Evolutionary conservation across 306 rosid genomes (phyloP), one percentile per base, ranked within the genome.

Genomic region (Castanopsis chinensis): DNA sequence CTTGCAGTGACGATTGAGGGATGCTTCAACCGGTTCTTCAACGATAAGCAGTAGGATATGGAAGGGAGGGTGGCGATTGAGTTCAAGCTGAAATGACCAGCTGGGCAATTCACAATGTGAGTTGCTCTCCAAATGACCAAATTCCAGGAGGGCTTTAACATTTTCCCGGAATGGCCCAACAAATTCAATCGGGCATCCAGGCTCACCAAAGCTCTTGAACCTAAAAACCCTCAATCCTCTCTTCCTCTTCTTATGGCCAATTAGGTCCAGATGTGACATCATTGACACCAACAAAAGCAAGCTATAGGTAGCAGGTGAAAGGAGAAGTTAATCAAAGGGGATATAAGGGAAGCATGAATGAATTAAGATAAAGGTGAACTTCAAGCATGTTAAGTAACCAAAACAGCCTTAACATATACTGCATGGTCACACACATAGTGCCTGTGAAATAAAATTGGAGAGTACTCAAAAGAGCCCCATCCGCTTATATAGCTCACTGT

Each of bases 21-120:
- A 80, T 2, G 89, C 74, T 64, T 88, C 94, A 5, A 78, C 69
- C 2, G 90, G 80, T 75, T 94, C 97, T 87, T 90, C 97, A 35
- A 92, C 60, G 1, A 92, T 91, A 64, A 92, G 84, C 78, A 94
- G 78, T 20, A 94, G 71, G 12, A 92, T 19, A 64, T 91, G 93
- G 6, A 88, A 81, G 27, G 93, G 90, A 25, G 97, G 97, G 23
- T 94, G 92, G 5, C 91, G 90, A 82, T 91, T 90, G 67, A 92
- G 81, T 82, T 94, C 91, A 8, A 92, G 97, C 53, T 86, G 95
- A 77, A 92, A 94, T 3, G 99, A 92, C 97, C 99, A 94, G 17
- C 90, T 85, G 5, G 84, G 81, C 87, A 91, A 79, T 55, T 87
- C 92, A 3, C 78, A 60, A 3, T 82, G 78, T 27, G 89, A 79